Evolutionary conservation across 106 monocot genomes (phyloP), one percentile per base, ranked within the genome.

Genomic region (Dioscorea dumetorum): DNA sequence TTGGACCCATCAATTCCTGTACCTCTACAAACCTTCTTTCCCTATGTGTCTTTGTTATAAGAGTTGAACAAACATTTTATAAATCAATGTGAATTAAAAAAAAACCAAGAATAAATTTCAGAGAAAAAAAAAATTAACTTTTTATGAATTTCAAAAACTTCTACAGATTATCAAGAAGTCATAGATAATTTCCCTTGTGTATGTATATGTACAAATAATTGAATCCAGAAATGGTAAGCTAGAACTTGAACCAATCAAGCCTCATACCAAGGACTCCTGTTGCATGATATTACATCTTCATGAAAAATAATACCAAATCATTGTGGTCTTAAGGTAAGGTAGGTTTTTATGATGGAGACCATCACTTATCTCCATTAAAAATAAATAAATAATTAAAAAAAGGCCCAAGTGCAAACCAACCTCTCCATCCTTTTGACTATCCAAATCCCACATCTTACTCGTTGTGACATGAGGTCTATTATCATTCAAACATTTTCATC

Each of bases 331-430:
- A 34, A 13, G 60, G 22, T 49, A 60, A 22, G 23, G 22, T 60
- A 32, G 70, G 56, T 70, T 22, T 17, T 22, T 24, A 12, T 20
- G 60, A 71, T 71, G 15, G 58, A 15, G 70, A 71, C 61, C 60
- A 31, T 61, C 70, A 60, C 23, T 48, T 61, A 24, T 24, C 15
- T 22, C 22, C 16, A 17, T 71, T 17, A 5, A 12, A 18, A 48
- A n/a, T 28, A 28, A 28, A 28, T 1, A 28, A 28, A 28, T 28
- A 28, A 28, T 28, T 28, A 28, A 28, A 28, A 28, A 28, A 28
- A 28, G 28, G 28, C 28, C 28, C 28, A 1, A 19, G 19, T 35
- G 41, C 41, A 41, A 41, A 41, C 34, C 33, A 8, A 22, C 33
- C 28, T 19, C 13, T 68, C 28, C 20, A 0, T 10, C 35, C 24